Evolutionary conservation across 148 eudicot genomes (phyloP), one percentile per base, ranked within the genome.

Genomic region (Dysphania ambrosioides): DNA sequence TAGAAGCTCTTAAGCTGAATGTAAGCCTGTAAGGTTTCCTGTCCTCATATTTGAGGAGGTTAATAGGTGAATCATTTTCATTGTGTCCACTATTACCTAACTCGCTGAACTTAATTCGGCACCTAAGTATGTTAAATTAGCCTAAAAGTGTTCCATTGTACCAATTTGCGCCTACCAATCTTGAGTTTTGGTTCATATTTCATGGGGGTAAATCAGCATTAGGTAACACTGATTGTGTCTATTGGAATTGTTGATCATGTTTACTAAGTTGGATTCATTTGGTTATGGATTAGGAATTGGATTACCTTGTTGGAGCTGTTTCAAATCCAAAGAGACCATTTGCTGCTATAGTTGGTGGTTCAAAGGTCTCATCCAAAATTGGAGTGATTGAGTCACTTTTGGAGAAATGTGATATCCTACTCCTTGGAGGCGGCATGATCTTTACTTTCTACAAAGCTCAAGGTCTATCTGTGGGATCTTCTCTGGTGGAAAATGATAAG

Each of bases 351-450:
- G 93, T 92, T 66, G 97, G 97, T 70, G 97, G 97, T 55, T 88
- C 95, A 76, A 92, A 90, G 87, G 95, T 90, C 42, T 92, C 95
- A 24, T 84, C 90, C 61, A 92, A 92, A 75, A 89, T 89, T 74
- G 92, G 94, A 67, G 94, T 89, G 51, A 92, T 92, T 40, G 97
- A 92, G 79, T 92, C 97, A 32, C 88, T 92, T 47, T 74, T 92
- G 72, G 94, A 87, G 81, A 91, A 89, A 85, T 86, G 90, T 88
- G 91, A 91, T 80, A 83, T 86, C 78, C 86, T 91, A 64, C 84
- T 91, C 72, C 87, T 93, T 24, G 98, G 98, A 58, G 98, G 98
- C 77, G 98, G 98, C 66, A 93, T 93, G 98, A 91, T 93, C 68
- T 91, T 91, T 69, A 91, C 97, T 42, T 91, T 91, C 76, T 91